Evolutionary conservation across 1,139 yeast species (phyloP), one percentile per base, ranked within the genome.

Genomic region (Saccharomyces hybrid): DNA sequence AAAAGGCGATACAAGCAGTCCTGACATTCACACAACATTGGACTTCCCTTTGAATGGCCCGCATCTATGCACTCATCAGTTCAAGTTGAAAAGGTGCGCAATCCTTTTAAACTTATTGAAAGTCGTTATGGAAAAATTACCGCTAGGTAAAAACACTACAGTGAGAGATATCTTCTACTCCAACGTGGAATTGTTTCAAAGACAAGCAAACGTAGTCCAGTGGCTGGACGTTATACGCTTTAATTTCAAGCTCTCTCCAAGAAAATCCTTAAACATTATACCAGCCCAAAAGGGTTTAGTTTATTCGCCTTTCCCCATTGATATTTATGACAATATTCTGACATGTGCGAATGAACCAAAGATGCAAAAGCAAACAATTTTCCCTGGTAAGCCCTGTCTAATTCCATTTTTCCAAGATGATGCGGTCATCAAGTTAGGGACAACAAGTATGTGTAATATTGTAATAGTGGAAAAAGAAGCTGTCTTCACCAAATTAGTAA

Each of bases 241-340:
- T 9, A 58, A 60, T 46, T 61, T 67, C 23, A 54, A 53, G 1
- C 50, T 66, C 5, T 51, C 54, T 2, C 51, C 59, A 2, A 57
- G 57, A 47, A 57, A 59, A 32, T 42, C 51, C 5, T 55, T 71
- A 5, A 61, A 61, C 23, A 60, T 71, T 3, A 60, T 64, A 11
- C 67, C 73, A 4, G 69, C 73, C 1, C 73, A 69, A 52, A 71
- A 71, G 55, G 74, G 74, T 0, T 54, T 70, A 9, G 56, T 68
- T n/a, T 70, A 48, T 48, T 51, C 62, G 8, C 59, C 64, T 0
- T 46, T 58, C 29, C 48, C 50, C 1, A 49, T 61, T 13, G 14
- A 46, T 4, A 46, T 55, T 3, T 47, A 47, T 3, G 56, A 53
- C 28, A 57, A 52, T 7, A 48, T 61, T 8, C 44, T 50, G 3